These are phyloP conservation scores for Colletotrichum falcatum DNA, from an alignment of 2,329 filamentous ascomycete genomes.

Conservation along the genomic window DNA sequence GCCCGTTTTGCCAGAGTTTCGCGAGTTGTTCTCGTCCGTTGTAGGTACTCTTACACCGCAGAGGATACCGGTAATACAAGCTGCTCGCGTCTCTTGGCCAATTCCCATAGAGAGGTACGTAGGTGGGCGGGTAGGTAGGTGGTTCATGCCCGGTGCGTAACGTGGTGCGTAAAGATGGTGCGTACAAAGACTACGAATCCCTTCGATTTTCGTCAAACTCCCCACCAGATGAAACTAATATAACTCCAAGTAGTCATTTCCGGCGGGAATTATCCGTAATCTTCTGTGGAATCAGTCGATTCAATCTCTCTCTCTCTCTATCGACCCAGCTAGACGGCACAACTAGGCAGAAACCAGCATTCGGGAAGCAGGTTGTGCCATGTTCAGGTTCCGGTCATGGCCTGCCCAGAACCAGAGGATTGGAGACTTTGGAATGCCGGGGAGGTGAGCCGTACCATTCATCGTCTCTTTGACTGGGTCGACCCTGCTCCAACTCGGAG, in stretches of 20 bases:
- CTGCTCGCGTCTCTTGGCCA: too few relatives aligned
- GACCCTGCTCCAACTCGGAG: not conserved
- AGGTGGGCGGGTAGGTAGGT: not conserved
- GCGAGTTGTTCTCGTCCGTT: not conserved
- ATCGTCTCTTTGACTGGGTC: not conserved
- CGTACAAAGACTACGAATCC: constrained; percentile 22
- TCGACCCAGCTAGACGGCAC: constrained; percentile 5
- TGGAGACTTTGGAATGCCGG: not conserved
- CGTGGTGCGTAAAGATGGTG: not conserved
- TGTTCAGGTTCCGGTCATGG: not conserved
- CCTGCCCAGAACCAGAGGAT: not conserved
- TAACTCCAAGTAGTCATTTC: constrained; percentile 28
- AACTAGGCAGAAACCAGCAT: not conserved
- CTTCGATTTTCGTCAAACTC: not conserved
- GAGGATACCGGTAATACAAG: too few relatives aligned
- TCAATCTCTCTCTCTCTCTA: not conserved
- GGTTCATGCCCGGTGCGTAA: too few relatives aligned
- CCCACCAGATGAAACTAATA: constrained; percentile 26
- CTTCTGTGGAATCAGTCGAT: constrained; percentile 23
- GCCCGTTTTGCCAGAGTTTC: not conserved
- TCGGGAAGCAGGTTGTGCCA: not conserved
- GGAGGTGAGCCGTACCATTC: not conserved
- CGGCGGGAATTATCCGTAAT: constrained; percentile 39
- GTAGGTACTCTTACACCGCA: too few relatives aligned
- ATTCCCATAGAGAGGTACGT: too few relatives aligned